phyloP scores from a whole-genome alignment of 176 grass and related monocot species.

The Paspalum vaginatum region DNA sequence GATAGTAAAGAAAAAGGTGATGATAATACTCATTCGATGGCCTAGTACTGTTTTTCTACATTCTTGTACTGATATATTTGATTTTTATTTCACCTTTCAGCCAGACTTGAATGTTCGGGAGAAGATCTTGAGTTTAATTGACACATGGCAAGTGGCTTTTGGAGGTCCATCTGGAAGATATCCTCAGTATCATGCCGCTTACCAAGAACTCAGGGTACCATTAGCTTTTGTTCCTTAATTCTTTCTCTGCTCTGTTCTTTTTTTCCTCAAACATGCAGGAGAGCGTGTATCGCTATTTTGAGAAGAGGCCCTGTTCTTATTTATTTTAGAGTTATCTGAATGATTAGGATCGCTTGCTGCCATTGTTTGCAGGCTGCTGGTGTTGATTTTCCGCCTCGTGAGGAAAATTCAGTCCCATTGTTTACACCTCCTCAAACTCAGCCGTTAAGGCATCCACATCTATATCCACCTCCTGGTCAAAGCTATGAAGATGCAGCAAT shows the following conservation, averaged over 20 bases:
- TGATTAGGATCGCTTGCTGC: conserved; percentile 13
- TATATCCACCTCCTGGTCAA: conserved; percentile 59
- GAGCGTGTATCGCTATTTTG: too few relatives aligned
- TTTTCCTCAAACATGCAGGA: too few relatives aligned
- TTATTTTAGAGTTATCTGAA: conserved; percentile 10
- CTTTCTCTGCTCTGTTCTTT: neutral
- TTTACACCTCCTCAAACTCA: conserved; percentile 94
- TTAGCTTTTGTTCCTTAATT: conserved; percentile 1
- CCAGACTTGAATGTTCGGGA: conserved; percentile 85
- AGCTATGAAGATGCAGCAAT: conserved; percentile 76
- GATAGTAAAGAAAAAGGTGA: conserved; percentile 99
- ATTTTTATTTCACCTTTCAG: conserved; percentile 55
- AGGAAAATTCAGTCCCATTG: conserved; percentile 69
- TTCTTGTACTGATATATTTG: conserved; percentile 29
- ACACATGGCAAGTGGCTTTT: conserved; percentile 99
- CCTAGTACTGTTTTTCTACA: conserved; percentile 40
- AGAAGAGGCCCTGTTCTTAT: neutral
- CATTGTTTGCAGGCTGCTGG: conserved; percentile 71
- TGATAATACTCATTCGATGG: conserved; percentile 20
- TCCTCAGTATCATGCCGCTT: conserved; percentile 86
- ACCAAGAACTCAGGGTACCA: conserved; percentile 92
- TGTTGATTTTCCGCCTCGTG: conserved; percentile 91
- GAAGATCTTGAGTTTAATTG: conserved; percentile 96
- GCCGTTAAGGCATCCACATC: conserved; percentile 65
- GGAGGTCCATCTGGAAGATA: conserved; percentile 85